Conservation (phyloP, 768 basidiomycete genomes). For the Suillus spraguei region DNA sequence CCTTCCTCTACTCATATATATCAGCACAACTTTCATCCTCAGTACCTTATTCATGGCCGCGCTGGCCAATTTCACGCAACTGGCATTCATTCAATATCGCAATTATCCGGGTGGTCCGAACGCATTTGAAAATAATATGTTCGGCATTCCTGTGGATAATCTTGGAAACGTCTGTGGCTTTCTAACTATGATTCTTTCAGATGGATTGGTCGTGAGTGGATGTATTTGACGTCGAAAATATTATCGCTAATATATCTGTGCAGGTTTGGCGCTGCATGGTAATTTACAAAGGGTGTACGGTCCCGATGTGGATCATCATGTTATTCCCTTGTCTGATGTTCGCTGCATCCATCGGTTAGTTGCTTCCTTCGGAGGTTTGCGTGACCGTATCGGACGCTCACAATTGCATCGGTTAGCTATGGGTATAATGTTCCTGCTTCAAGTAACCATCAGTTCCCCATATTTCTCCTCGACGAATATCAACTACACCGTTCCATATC, state of each 20-base stretch:
- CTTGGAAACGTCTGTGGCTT: constrained; percentile 17
- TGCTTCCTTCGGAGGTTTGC: not conserved
- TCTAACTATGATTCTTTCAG: constrained; percentile 20
- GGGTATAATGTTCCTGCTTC: constrained; percentile 7
- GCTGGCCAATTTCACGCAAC: constrained; percentile 25
- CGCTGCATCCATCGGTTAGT: not conserved
- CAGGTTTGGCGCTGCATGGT: constrained; percentile 10
- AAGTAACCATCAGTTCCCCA: not conserved
- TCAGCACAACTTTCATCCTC: constrained; percentile 14
- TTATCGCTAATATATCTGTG: not conserved
- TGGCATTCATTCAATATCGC: constrained; percentile 34
- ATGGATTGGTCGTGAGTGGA: constrained; percentile 20
- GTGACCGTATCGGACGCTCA: not conserved
- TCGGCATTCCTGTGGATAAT: constrained; percentile 22
- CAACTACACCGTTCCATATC: constrained; percentile 26
- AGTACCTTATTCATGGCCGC: constrained; percentile 24
- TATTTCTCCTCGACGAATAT: constrained; percentile 14
- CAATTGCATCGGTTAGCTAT: not conserved
- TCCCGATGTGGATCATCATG: not conserved
- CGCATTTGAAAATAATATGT: constrained; percentile 24
- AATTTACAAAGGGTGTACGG: constrained; percentile 2
- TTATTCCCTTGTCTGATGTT: constrained; percentile 1
- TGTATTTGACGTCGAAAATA: not conserved
- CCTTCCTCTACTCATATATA: constrained; percentile 7
- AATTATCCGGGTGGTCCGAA: constrained; percentile 35